These are phyloP conservation scores for Curvularia sp. DNA, from an alignment of 2,329 filamentous ascomycete species.

Conservation along the genomic window DNA sequence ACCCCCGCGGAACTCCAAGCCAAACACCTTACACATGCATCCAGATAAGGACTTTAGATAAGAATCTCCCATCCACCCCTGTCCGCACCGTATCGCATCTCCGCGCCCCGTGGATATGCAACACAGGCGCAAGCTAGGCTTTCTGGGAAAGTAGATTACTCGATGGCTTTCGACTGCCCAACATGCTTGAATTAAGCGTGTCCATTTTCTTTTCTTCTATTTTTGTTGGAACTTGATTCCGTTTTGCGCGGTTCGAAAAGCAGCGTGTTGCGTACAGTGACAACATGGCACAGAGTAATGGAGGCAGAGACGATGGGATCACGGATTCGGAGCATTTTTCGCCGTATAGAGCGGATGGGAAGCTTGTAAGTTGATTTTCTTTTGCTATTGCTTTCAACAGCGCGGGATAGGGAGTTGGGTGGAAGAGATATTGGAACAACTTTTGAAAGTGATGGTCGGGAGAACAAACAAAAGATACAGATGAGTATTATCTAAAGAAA, in stretches of 20 bases:
- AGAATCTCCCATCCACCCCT: constrained; percentile 13
- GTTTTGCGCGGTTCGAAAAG: not conserved
- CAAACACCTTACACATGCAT: constrained; percentile 10
- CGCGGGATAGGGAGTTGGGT: too few relatives aligned
- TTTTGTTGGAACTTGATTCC: not conserved
- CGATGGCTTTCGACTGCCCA: constrained; percentile 20
- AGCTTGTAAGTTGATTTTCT: constrained; percentile 55
- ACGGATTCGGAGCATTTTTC: constrained; percentile 60
- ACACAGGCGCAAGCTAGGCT: constrained; percentile 25
- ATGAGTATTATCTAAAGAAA: too few relatives aligned
- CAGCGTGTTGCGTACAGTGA: not conserved
- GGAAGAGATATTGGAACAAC: not conserved
- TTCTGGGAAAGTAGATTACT: not conserved
- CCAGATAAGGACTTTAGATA: constrained; percentile 22
- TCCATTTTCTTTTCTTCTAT: not conserved
- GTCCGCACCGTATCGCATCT: constrained; percentile 34
- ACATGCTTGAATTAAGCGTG: constrained; percentile 50
- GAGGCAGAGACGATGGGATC: not conserved
- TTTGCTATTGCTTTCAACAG: not conserved
- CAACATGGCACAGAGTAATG: constrained; percentile 17
- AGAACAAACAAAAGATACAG: too few relatives aligned
- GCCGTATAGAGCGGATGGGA: constrained; percentile 64
- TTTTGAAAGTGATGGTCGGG: not conserved
- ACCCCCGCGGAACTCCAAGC: not conserved
- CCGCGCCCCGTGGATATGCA: constrained; percentile 48